These are phyloP conservation scores for Saccharum spontaneum DNA, from an alignment of 176 grass and related monocot genomes.

Conservation along the genomic window DNA sequence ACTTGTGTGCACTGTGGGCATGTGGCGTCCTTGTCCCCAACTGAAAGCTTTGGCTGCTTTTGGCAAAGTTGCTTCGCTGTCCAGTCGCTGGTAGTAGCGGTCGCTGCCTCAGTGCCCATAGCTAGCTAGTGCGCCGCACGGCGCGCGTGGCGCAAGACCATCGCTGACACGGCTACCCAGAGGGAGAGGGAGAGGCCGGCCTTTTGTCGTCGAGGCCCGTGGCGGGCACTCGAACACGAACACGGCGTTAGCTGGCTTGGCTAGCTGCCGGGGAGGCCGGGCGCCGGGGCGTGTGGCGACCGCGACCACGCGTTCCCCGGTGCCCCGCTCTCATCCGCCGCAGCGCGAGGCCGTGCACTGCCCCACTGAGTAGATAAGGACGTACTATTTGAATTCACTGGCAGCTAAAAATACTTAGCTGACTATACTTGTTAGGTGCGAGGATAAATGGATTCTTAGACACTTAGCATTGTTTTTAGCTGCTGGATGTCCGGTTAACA, in stretches of 20 bases:
- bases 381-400: too few species aligned
- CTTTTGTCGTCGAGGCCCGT: slow-evolving; percentile 19
- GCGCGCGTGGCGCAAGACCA: not conserved
- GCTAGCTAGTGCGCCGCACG: too few species aligned
- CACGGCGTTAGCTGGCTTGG: not conserved
- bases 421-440: too few species aligned
- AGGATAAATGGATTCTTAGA: too few species aligned
- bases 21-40: not conserved
- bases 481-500: too few species aligned
- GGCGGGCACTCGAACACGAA: slow-evolving; percentile 31
- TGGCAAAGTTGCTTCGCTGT: not conserved
- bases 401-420: too few species aligned
- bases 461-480: too few species aligned
- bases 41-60: not conserved
- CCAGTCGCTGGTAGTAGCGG: too few species aligned
- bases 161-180: not conserved
- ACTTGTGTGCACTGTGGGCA: not conserved
- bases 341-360: too few species aligned
- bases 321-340: too few species aligned
- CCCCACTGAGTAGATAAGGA: too few species aligned
- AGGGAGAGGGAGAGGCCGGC: not conserved
- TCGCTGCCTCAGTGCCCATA: too few species aligned
- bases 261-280: not conserved
- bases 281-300: not conserved
- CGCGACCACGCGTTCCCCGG: slow-evolving; percentile 3